Evolutionary conservation across 495 filamentous ascomycete genomes (phyloP).

Genomic region (Neurospora cerealis): DNA sequence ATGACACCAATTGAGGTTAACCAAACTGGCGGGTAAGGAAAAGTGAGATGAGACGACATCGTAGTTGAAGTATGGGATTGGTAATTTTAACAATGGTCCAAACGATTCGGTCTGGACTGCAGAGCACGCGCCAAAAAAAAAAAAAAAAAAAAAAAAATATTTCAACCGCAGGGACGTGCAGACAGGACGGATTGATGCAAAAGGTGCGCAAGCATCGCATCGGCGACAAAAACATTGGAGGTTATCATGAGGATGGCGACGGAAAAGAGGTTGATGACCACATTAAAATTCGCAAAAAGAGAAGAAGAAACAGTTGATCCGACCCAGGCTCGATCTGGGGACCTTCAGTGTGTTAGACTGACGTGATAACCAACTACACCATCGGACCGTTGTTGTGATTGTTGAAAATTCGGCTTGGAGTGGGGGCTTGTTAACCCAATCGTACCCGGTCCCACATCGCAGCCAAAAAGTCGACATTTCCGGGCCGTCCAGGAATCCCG

Average conservation of each 20-base stretch:
- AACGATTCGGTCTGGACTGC: neutral
- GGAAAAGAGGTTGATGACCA: neutral
- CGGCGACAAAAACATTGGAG: neutral
- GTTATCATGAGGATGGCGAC: neutral
- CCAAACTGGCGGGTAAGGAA: neutral
- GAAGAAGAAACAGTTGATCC: slow-evolving; percentile 11
- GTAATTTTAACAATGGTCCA: neutral
- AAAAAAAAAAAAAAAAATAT: neutral
- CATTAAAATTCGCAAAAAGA: neutral
- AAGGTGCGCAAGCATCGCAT: neutral
- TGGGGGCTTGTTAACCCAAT: neutral
- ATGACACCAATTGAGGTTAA: neutral
- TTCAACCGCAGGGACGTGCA: neutral
- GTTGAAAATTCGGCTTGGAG: neutral
- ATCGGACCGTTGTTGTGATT: neutral
- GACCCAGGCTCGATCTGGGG: slow-evolving; percentile 2
- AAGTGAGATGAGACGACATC: neutral
- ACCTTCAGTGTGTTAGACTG: neutral
- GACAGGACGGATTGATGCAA: neutral
- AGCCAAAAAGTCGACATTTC: too few species aligned
- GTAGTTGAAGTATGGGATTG: neutral
- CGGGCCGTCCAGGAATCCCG: too few species aligned
- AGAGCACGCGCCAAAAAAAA: neutral
- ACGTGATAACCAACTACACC: neutral
- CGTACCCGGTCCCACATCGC: too few species aligned